These are phyloP conservation scores for Nothopassalora personata DNA, from an alignment of 2,329 filamentous ascomycete species.

Conservation along the genomic window DNA sequence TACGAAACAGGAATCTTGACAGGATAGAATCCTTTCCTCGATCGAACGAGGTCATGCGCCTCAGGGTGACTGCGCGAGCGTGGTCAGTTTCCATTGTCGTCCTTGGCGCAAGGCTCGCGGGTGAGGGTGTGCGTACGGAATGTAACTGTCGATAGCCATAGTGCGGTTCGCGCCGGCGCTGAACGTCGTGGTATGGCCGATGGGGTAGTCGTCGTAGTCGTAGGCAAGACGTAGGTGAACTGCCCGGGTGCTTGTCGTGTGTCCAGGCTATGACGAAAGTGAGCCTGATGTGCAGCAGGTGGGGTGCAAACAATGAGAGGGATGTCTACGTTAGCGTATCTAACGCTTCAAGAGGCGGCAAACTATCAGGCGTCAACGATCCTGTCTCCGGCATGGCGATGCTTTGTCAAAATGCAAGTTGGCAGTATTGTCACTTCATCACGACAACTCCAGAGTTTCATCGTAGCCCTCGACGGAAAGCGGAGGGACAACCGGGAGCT, in stretches of 20 bases:
- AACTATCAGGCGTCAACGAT: not conserved
- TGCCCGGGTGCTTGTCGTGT: not conserved
- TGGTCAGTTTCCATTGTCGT: slow-evolving; percentile 1
- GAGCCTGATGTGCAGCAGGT: not conserved
- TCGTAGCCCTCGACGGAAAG: not conserved
- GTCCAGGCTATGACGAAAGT: not conserved
- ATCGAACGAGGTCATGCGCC: slow-evolving; percentile 41
- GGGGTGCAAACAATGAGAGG: not conserved
- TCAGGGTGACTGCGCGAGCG: slow-evolving; percentile 39
- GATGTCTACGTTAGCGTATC: not conserved
- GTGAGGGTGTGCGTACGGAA: not conserved
- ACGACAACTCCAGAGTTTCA: not conserved
- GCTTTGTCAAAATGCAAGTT: not conserved
- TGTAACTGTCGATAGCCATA: slow-evolving; percentile 10
- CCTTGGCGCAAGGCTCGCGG: not conserved
- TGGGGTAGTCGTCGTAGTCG: not conserved
- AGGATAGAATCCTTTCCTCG: slow-evolving; percentile 43
- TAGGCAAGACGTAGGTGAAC: not conserved
- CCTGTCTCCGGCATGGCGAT: not conserved
- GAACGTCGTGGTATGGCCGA: not conserved
- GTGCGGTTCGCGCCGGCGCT: not conserved
- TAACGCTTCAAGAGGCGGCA: not conserved
- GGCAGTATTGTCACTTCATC: not conserved
- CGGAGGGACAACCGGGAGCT: not conserved
- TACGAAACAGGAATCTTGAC: slow-evolving; percentile 47